Base-by-base conservation (phyloP, 2,329 filamentous ascomycete species). In the Lomentospora prolificans region DNA sequence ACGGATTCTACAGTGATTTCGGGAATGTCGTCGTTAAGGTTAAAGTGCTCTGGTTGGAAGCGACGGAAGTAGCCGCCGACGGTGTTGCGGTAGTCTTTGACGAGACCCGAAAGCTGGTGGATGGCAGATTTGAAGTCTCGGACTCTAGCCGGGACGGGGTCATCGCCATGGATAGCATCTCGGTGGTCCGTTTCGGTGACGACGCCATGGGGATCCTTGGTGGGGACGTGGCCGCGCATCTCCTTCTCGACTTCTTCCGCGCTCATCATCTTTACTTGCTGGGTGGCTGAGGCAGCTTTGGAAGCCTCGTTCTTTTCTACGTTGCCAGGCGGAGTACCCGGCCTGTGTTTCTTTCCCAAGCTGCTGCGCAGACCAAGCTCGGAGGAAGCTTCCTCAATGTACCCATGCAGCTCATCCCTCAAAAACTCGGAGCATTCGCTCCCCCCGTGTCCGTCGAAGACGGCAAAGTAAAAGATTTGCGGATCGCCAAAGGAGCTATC, bases 361-460 rank as follows among this genome's bases (percentile, higher is more conserved):
- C 85, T 95, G 63, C 89, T 95, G 63, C 83, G 75, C 27, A 96
- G 73, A 58, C 87, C 86, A 65, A 97, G 95, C 17, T 84, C 77
- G 56, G 76, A 75, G 0, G 89, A 88, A 0, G 90, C 82, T 61
- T 89, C 80, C 69, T 99, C 92, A 33, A 99, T 84, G 67, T 96
- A 97, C 8, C 82, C 81, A 67, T 96, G 94, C 58, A 99, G 73
- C 65, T 87, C 82, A 58, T 96, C 89, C 57, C 85, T 80, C 61
- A 97, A 70, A 63, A 96, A 97, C 17, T 86, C 84, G 58, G 90
- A 90, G 69, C 94, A 97, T 67, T 96, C 88, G 19, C 76, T 80
- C 19, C 94, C 94, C 8, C 94, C 94, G 72, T 99, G 94, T 2
- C 94, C 94, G 69, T 99, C 94, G 65, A 97, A 99, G 1, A 97